Base-by-base conservation (phyloP, 1,284 basidiomycete genomes). In the Sanghuangporus baumii region DNA sequence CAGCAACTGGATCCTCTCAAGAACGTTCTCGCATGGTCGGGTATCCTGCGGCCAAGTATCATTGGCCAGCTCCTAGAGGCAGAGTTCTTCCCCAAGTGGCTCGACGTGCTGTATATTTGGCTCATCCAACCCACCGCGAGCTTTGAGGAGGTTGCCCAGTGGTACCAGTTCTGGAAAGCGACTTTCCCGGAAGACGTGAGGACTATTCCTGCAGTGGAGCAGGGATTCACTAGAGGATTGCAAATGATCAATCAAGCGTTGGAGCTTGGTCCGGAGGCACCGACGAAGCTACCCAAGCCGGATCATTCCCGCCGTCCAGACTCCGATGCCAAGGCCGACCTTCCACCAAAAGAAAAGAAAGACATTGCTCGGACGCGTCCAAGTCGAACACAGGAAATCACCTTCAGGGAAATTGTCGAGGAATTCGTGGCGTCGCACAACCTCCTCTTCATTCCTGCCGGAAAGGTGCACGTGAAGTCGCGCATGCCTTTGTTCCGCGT, bases 21-120 rank as follows among this genome's bases (percentile, higher is more conserved):
- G n/a, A 79, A 79, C 55, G 88, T 94, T 11, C 77, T 98, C 50
- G 78, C 79, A 0, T 99, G 97, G 97, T 78, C 78, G 16, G 70
- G 75, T 26, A 78, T 94, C 50, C 77, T 99, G 37, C 87, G 93
- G 4, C 75, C 84, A 0, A 88, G 89, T 1, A 85, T 94, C 65
- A 81, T 96, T 66, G 81, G 86, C 1, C 90, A 94, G 69, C 75
- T 98, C 6, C 76, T 98, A 66, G 92, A 96, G 72, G 81, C 83
- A 7, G 94, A 94, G 70, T 96, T 99, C 78, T 97, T 98, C 82
- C 92, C 93, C 1, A 95, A 96, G 71, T 99, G 95, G 95, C 81
- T 99, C 57, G 86, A 93, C 50, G 86, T 92, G n/a, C 77, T 99
- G 41, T 88, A 94, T 70, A 75, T 92, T 47, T 98, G 96, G 97